Evolutionary conservation across 2,329 filamentous ascomycete species (phyloP).

Genomic region (Microascus cirrosus): DNA sequence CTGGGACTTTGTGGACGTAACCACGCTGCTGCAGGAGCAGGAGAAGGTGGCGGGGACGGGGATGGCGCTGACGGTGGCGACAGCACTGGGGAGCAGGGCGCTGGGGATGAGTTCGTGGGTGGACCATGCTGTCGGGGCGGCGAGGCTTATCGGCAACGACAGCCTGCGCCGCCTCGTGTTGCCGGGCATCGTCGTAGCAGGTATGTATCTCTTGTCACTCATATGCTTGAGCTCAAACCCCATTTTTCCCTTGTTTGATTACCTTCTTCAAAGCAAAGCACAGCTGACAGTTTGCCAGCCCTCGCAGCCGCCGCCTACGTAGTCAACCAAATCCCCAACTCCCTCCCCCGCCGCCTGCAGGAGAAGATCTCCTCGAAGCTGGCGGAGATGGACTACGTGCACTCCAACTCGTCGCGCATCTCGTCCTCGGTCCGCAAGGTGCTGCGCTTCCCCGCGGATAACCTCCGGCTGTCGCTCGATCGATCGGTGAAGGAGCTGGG

Average conservation of each 20-base stretch:
- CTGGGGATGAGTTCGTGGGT: slow-evolving; percentile 82
- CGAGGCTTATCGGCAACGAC: slow-evolving; percentile 68
- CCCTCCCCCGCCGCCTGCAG: slow-evolving; percentile 75
- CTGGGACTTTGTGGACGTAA: slow-evolving; percentile 87
- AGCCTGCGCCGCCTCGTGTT: slow-evolving; percentile 73
- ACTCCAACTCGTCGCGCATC: slow-evolving; percentile 77
- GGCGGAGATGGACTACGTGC: slow-evolving; percentile 78
- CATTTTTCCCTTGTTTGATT: background rate
- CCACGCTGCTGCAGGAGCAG: slow-evolving; percentile 72
- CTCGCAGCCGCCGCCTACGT: slow-evolving; percentile 69
- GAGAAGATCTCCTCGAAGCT: slow-evolving; percentile 77
- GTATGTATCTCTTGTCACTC: slow-evolving; percentile 33
- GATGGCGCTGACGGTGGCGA: slow-evolving; percentile 86
- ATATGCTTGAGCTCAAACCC: background rate
- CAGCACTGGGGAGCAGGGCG: slow-evolving; percentile 70
- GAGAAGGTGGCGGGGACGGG: slow-evolving; percentile 92
- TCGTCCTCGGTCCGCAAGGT: slow-evolving; percentile 79
- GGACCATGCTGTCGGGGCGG: slow-evolving; percentile 72
- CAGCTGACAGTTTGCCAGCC: slow-evolving; percentile 30
- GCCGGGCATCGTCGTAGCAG: slow-evolving; percentile 66
- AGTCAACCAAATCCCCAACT: slow-evolving; percentile 76
- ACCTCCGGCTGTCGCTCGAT: slow-evolving; percentile 72
- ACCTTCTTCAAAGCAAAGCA: background rate
- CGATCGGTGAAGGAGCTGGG: slow-evolving; percentile 77
- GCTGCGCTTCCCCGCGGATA: slow-evolving; percentile 76